A percentile compares a stretch with the other conserved stretches of the same genome.
These are phyloP conservation scores for Panicum miliaceum DNA, from an alignment of 176 grass and related monocot species.

Conservation along the genomic window DNA sequence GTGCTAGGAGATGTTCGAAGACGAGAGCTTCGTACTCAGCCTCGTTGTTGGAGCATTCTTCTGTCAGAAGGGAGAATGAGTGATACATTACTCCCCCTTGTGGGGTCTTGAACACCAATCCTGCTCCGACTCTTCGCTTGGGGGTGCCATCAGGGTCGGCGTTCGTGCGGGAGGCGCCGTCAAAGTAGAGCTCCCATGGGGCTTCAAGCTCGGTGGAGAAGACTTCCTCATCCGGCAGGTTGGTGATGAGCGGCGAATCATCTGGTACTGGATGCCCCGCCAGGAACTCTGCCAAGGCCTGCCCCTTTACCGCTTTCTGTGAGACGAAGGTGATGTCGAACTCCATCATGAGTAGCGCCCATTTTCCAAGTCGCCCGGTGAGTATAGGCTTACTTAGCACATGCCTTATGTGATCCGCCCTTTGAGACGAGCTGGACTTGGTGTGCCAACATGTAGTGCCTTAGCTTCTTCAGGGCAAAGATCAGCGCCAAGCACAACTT, in stretches of 20 bases:
- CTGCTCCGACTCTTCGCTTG: not conserved
- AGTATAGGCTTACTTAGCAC: not conserved
- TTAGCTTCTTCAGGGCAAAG: not conserved
- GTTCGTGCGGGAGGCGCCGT: not conserved
- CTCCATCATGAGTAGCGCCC: not conserved
- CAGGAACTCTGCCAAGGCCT: no score
- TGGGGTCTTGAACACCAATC: not conserved
- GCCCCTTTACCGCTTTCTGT: not conserved
- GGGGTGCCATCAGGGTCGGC: not conserved
- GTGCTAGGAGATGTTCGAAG: not conserved
- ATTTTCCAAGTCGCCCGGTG: not conserved
- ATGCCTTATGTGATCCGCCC: not conserved
- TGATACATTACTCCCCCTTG: not conserved
- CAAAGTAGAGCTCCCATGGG: not conserved
- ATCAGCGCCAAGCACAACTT: not conserved
- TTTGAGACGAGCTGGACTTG: not conserved
- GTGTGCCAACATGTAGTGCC: not conserved
- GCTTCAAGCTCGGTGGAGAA: not conserved
- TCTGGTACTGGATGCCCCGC: no score
- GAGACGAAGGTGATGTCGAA: constrained; percentile 12
- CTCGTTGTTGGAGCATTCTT: not conserved
- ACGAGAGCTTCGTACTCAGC: not conserved
- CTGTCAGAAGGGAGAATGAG: not conserved
- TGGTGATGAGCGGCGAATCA: not conserved
- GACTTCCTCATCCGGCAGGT: not conserved